Evolutionary conservation across 1,139 yeast genomes (phyloP).

Genomic region (Saccharomycopsis hybrid): DNA sequence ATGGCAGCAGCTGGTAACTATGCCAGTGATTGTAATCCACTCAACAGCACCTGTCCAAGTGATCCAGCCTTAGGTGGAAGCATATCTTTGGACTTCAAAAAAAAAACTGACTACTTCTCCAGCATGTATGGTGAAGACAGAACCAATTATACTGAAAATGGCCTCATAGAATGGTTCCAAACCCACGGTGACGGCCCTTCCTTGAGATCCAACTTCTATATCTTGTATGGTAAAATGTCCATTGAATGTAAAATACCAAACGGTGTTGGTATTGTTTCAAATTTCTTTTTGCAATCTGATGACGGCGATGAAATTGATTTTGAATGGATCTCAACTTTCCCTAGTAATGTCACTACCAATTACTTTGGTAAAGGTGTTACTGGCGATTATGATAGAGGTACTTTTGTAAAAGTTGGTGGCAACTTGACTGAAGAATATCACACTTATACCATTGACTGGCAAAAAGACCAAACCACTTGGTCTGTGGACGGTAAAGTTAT

Average conservation of each 20-base stretch:
- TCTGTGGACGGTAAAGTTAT: constrained; percentile 53
- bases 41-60: constrained; percentile 33
- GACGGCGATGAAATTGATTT: constrained; percentile 82
- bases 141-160: constrained; percentile 41
- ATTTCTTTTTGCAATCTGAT: constrained; percentile 76
- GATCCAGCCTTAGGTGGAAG: constrained; percentile 14
- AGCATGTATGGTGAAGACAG: constrained; percentile 29
- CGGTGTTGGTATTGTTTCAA: constrained; percentile 73
- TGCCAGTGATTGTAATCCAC: constrained; percentile 19
- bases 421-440: constrained; percentile 50
- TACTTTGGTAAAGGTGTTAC: constrained; percentile 74
- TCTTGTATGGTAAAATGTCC: constrained; percentile 82
- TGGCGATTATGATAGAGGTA: constrained; percentile 68
- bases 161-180: constrained; percentile 51
- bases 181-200: constrained; percentile 71
- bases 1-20: not conserved
- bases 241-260: constrained; percentile 62
- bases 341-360: constrained; percentile 44
- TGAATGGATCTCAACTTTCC: constrained; percentile 57
- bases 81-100: constrained; percentile 10
- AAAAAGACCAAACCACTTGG: constrained; percentile 53
- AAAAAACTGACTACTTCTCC: constrained; percentile 26
- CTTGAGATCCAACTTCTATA: constrained; percentile 65
- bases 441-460: constrained; percentile 83
- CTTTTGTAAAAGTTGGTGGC: constrained; percentile 16